A percentile compares a stretch with the other conserved stretches of the same genome.
phyloP scores from a whole-genome alignment of 306 rosid genomes.

The Begonia fuchsioides region DNA sequence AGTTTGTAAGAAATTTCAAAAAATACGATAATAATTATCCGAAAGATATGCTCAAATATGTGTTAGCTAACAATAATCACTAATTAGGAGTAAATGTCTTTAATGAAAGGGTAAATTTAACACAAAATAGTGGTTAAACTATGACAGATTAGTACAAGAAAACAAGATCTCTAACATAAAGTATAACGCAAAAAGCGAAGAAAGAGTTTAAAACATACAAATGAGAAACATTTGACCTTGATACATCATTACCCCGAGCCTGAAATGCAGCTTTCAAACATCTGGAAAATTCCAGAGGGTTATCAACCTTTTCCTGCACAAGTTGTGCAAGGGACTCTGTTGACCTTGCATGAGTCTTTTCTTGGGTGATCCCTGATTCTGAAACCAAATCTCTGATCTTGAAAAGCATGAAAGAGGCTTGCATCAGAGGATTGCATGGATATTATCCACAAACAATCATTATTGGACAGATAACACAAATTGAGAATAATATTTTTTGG shows the following conservation, averaged over 20 bases:
- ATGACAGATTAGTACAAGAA: not conserved
- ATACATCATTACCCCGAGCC: conserved; percentile 45
- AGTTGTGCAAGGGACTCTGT: conserved; percentile 48
- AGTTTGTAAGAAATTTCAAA: no score
- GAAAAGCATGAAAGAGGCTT: conserved; percentile 21
- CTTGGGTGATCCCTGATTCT: conserved; percentile 40
- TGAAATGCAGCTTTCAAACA: conserved; percentile 57
- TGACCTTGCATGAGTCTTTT: conserved; percentile 51
- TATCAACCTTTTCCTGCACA: conserved; percentile 69
- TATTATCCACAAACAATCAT: conserved; percentile 6
- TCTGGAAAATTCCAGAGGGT: conserved; percentile 73
- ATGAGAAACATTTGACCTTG: conserved; percentile 74
- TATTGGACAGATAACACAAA: no score
- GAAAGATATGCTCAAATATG: no score
- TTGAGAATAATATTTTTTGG: no score
- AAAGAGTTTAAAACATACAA: conserved; percentile 50
- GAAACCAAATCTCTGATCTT: conserved; percentile 72
- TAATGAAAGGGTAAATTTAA: no score
- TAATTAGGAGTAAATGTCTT: no score
- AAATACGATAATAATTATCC: no score
- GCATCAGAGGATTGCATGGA: conserved; percentile 15
- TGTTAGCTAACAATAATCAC: no score
- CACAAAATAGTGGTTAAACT: no score
- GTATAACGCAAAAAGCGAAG: not conserved
- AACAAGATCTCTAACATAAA: not conserved